phyloP scores from a whole-genome alignment of 352 stramenopile species.

The Phytophthora pini region DNA sequence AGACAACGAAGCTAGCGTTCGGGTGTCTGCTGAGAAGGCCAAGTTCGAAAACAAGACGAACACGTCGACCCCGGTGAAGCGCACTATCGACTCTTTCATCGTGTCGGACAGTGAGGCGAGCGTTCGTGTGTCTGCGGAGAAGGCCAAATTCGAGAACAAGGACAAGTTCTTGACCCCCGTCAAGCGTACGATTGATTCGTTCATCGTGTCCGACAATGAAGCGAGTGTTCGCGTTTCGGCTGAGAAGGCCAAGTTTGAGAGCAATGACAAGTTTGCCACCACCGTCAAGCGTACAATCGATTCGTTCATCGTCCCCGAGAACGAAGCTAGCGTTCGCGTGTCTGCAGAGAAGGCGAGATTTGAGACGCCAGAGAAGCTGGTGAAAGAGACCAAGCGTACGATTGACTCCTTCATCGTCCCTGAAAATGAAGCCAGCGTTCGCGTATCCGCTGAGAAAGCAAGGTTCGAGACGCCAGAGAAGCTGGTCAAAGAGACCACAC shows the following conservation, averaged over 20 bases:
- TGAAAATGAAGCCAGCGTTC: constrained; percentile 34
- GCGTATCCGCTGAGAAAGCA: constrained; percentile 37
- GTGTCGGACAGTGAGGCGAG: constrained; percentile 27
- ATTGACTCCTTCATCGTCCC: constrained; percentile 39
- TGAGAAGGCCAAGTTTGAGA: constrained; percentile 31
- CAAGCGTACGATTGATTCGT: constrained; percentile 33
- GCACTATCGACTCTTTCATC: constrained; percentile 38
- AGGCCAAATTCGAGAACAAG: constrained; percentile 36
- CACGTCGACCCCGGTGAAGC: constrained; percentile 11
- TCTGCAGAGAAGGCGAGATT: constrained; percentile 28
- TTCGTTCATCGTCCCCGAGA: constrained; percentile 20
- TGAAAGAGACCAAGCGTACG: constrained; percentile 24
- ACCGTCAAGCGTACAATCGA: constrained; percentile 20
- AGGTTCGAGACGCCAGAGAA: constrained; percentile 43
- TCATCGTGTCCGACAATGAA: constrained; percentile 21
- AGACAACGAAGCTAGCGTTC: constrained; percentile 34
- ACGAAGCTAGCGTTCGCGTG: constrained; percentile 24
- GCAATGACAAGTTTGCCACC: constrained; percentile 36
- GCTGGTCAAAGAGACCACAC: constrained; percentile 19
- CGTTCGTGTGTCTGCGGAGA: constrained; percentile 35
- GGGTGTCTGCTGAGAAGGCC: constrained; percentile 36
- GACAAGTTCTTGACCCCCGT: constrained; percentile 10
- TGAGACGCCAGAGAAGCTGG: constrained; percentile 52
- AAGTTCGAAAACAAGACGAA: constrained; percentile 33
- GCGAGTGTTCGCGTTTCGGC: constrained; percentile 28